Base-by-base conservation (phyloP, 306 rosid genomes). In the Cucumis hystrix region DNA sequence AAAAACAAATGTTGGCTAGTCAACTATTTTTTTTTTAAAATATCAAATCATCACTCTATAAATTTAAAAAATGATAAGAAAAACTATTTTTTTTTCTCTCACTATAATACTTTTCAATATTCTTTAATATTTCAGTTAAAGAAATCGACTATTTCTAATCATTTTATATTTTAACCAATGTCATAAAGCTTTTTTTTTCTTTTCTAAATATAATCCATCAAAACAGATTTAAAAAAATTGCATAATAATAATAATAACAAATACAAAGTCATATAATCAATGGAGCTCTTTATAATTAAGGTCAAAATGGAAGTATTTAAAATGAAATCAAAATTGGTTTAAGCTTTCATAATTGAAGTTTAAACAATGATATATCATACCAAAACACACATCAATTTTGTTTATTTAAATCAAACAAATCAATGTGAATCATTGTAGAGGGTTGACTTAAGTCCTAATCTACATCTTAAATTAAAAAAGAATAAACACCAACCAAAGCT, bases 401-500 rank as follows among this genome's bases (percentile, higher is more conserved):
- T 25, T 69, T 12, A 45, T 43, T 69, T 43, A 43, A 61, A 68
- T 68, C 17, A 45, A 69, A 69, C 37, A 69, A 70, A 45, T 70
- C 40, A 16, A 70, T 1, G 10, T 14, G 58, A 43, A 70, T 70
- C n/a, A 47, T 41, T 70, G 13, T 47, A 51, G 67, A 17, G 75
- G 40, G 75, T 70, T 70, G 75, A 47, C 74, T 67, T 40, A 67
- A 67, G 58, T 70, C 58, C 75, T 70, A 70, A 70, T 70, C 21
- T 15, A 70, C 58, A 14, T 23, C 17, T 67, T 40, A 63, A 37
- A 65, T 18, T 11, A 37, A 37, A 6, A 69, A 69, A 55, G 1
- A 69, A 69, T 3, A 69, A 45, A 69, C 39, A 69, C 75, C 75
- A 70, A 70, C 75, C 58, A 13, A 23, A 47, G 41, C 54, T 41